Percentiles rank a stretch among this genome's conserved stretches.
These are phyloP conservation scores for Aspergillus pseudonomiae DNA, from an alignment of 2,329 filamentous ascomycete species.

Conservation along the genomic window DNA sequence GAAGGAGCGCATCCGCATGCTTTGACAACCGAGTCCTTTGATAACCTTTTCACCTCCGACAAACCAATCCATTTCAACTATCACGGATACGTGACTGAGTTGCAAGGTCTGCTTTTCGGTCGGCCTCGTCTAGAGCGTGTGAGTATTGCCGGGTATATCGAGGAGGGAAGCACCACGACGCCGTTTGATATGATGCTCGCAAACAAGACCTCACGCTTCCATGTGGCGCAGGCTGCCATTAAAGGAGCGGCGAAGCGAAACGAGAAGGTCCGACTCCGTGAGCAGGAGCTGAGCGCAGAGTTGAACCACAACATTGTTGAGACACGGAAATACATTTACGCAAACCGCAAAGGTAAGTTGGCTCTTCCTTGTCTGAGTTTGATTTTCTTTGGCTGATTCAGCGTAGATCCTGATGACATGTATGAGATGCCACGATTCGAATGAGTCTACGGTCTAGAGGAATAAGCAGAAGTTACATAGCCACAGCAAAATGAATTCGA, in stretches of 20 bases:
- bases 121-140: constrained; percentile 56
- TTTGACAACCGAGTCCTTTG: constrained; percentile 56
- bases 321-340: constrained; percentile 56
- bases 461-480: not conserved
- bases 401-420: constrained; percentile 54
- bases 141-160: constrained; percentile 61
- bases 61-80: constrained; percentile 66
- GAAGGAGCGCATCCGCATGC: constrained; percentile 63
- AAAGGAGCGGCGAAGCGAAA: constrained; percentile 53
- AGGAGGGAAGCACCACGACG: constrained; percentile 69
- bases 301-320: constrained; percentile 54
- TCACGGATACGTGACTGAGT: constrained; percentile 65
- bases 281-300: constrained; percentile 53
- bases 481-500: not conserved
- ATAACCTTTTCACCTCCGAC: constrained; percentile 60
- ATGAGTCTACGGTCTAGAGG: not conserved
- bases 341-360: constrained; percentile 55
- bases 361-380: not conserved
- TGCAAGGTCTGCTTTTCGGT: constrained; percentile 65
- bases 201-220: constrained; percentile 63
- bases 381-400: not conserved
- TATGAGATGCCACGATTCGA: constrained; percentile 45
- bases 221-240: constrained; percentile 61
- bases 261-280: constrained; percentile 48
- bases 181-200: constrained; percentile 72